These are phyloP conservation scores for Babesia sp. DNA, from an alignment of 169 alveolate species.

Conservation along the genomic window DNA sequence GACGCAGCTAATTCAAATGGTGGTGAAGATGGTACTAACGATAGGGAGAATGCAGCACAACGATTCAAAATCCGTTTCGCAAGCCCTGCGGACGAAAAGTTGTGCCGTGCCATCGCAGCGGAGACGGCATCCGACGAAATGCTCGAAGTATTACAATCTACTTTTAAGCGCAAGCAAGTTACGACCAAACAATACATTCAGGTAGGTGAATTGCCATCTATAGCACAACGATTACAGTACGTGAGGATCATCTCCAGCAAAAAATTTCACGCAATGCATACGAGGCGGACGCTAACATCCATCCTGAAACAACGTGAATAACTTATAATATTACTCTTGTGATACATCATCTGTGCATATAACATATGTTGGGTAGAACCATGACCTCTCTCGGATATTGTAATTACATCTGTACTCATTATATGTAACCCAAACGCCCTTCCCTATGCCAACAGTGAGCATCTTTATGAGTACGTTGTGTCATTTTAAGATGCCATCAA, in stretches of 20 bases:
- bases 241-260: neutral
- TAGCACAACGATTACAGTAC: neutral
- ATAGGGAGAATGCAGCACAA: neutral
- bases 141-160: slow-evolving; percentile 33
- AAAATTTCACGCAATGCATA: slow-evolving; percentile 14
- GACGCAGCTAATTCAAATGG: neutral
- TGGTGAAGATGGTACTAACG: neutral
- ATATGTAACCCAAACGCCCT: no score
- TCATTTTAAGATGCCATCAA: neutral
- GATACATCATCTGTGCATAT: neutral
- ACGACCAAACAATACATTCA: slow-evolving; percentile 37
- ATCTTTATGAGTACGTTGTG: neutral
- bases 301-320: neutral
- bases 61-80: neutral
- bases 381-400: no score
- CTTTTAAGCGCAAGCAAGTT: slow-evolving; percentile 35
- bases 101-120: slow-evolving; percentile 13
- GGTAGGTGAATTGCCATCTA: slow-evolving; percentile 2
- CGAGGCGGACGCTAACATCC: neutral
- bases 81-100: neutral
- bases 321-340: neutral
- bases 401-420: no score
- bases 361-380: no score
- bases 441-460: no score
- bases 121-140: slow-evolving; percentile 51